Base-by-base conservation (phyloP, 768 basidiomycete genomes). In the Postia placenta region DNA sequence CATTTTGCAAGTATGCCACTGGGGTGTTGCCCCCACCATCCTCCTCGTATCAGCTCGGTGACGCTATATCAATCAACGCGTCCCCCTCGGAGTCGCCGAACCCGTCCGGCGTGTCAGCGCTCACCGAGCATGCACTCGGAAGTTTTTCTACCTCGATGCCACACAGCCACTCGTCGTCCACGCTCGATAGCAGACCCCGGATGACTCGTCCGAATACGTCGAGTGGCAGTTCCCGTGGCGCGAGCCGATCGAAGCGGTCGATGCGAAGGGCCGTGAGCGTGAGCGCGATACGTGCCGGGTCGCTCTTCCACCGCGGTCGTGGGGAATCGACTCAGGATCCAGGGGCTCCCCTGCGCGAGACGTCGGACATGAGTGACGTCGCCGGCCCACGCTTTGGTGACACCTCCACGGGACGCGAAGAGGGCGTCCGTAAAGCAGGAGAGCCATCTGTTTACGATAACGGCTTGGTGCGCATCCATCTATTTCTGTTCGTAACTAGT, bases 1-100 rank as follows among this genome's bases (percentile, higher is more conserved):
- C 69, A 6, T 91, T 91, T 62, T 74, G 69, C 54, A 85, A 80
- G 57, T 71, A 82, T 42, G 78, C 85, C 19, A 87, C 83, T 0
- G 79, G 76, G 17, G 73, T 74, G 62, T 51, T 59, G 5, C 58
- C 57, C 49, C 59, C 48, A 49, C 40, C 42, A 19, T 45, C 39
- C 17, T 45, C 25, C 23, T 3, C 19, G 12, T 45, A 44, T 22
- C 43, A 47, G 4, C 23, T 45, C 36, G 22, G 45, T 3, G 30
- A 28, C 45, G 24, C 46, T 15, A 48, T 59, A 1, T 55, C 60
- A 0, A 23, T 56, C 11, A 53, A 52, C 4, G 47, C 27, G 4
- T 59, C 55, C 7, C 46, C 46, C 5, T 12, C 11, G 4, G 33
- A 24, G 5, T 12, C 46, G 14, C 37, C 46, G 5, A 14, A 5